phyloP scores from a whole-genome alignment of 192 early-diverging fungal species.

The Coemansia sp. region DNA sequence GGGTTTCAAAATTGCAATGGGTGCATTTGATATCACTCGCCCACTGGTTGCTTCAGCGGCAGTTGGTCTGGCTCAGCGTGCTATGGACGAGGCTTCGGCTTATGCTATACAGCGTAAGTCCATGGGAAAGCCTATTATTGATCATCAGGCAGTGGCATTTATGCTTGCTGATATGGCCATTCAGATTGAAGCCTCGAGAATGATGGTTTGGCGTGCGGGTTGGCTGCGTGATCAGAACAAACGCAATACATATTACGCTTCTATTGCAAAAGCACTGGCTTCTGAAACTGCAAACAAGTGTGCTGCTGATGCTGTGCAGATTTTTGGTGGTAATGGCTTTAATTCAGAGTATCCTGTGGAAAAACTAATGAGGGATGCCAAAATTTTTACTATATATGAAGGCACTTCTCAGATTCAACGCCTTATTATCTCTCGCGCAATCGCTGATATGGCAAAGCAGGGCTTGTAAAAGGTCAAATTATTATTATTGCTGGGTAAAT shows the following conservation, averaged over 20 bases:
- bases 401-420: conserved; percentile 96
- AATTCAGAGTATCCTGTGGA: conserved; percentile 92
- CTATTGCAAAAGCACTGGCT: conserved; percentile 89
- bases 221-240: conserved; percentile 84
- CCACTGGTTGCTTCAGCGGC: conserved; percentile 87
- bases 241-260: conserved; percentile 91
- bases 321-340: conserved; percentile 91
- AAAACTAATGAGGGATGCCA: conserved; percentile 91
- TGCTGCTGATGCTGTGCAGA: conserved; percentile 89
- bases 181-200: conserved; percentile 82
- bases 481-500: not conserved
- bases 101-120: conserved; percentile 92
- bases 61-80: conserved; percentile 86
- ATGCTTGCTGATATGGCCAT: conserved; percentile 99
- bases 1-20: conserved; percentile 98
- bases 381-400: conserved; percentile 97
- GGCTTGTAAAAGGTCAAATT: conserved; percentile 6
- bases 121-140: conserved; percentile 87
- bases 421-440: conserved; percentile 79
- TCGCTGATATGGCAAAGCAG: conserved; percentile 64
- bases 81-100: conserved; percentile 87
- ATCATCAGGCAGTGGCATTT: conserved; percentile 89
- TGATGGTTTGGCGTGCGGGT: conserved; percentile 82
- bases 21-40: conserved; percentile 92
- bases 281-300: conserved; percentile 79